phyloP scores from a whole-genome alignment of 2,329 filamentous ascomycete species.

The Fusarium devonianum region DNA sequence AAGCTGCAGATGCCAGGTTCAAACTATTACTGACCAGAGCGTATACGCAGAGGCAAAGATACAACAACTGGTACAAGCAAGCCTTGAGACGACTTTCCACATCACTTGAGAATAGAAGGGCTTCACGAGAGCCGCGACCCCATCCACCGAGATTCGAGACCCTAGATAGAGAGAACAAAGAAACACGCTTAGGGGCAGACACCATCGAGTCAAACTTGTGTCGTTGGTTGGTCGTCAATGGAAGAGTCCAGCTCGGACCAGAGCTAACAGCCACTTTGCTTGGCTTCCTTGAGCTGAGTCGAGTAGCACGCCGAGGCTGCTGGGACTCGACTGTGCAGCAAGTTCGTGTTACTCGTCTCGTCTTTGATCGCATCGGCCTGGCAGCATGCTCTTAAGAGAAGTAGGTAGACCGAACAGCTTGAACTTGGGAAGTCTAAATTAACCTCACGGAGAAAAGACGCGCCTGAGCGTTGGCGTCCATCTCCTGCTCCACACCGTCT shows the following conservation, averaged over 20 bases:
- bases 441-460: conserved; percentile 16
- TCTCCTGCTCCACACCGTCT: conserved; percentile 14
- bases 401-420: too few relatives aligned
- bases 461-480: background rate
- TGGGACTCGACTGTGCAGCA: background rate
- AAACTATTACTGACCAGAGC: too few relatives aligned
- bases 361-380: too few relatives aligned
- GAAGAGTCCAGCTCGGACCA: background rate
- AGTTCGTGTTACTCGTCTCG: background rate
- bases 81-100: too few relatives aligned
- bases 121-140: background rate
- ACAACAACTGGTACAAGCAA: too few relatives aligned
- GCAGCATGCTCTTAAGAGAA: too few relatives aligned
- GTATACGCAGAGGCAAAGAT: too few relatives aligned
- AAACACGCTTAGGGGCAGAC: background rate
- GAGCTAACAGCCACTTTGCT: background rate
- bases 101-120: too few relatives aligned
- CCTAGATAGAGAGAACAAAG: background rate
- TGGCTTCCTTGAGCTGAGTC: too few relatives aligned
- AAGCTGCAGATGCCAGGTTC: too few relatives aligned
- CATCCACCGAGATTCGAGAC: background rate
- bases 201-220: background rate
- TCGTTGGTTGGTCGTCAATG: background rate
- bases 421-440: background rate
- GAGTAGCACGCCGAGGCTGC: background rate